Evolutionary conservation across 805 yeast species (phyloP), one percentile per base, ranked within the genome.

Genomic region (Saturnispora besseyi): DNA sequence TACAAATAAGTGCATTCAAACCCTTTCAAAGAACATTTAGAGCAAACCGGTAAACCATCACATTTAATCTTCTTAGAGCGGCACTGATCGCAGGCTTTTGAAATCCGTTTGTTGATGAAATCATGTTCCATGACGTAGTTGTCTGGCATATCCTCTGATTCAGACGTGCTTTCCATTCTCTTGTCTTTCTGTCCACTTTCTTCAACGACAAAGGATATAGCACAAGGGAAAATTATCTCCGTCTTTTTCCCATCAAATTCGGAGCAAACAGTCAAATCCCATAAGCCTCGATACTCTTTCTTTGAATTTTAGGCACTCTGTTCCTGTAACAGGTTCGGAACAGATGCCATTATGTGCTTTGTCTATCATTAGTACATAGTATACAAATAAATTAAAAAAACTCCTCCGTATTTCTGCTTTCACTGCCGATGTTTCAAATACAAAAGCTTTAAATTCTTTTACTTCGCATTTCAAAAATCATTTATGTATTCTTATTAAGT

Each of bases 51-150:
- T 3, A 58, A 60, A 0, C 80, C 78, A 57, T 77, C 76, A 56
- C 82, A 77, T 54, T 74, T 76, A 51, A 75, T 70, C 56, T 77
- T 77, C 40, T 76, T 66, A 48, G 58, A 59, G 15, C 81, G 62
- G 54, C 82, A 77, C 48, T 64, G 66, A 53, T 72, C 77, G 56
- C 82, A 77, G 9, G 80, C 81, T 43, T 69, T 66, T 4, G 71
- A 59, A n/a, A 67, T 66, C 45, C 77, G 18, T 18, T 36, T 36
- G 40, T 36, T 36, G 22, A 22, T 36, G 24, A 36, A 36, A 18
- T 36, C 40, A 15, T 36, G 40, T 11, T 36, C 40, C 21, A 36
- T 36, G 24, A 18, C 24, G 26, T 36, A 36, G 24, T 18, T 18
- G 9, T 36, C 40, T 3, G n/a, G 18, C 24, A 36, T 18, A 18